Percentiles rank a stretch among this genome's conserved stretches.
Evolutionary conservation across 352 stramenopile species (phyloP).

Genomic region (Plasmopara halstedii): DNA sequence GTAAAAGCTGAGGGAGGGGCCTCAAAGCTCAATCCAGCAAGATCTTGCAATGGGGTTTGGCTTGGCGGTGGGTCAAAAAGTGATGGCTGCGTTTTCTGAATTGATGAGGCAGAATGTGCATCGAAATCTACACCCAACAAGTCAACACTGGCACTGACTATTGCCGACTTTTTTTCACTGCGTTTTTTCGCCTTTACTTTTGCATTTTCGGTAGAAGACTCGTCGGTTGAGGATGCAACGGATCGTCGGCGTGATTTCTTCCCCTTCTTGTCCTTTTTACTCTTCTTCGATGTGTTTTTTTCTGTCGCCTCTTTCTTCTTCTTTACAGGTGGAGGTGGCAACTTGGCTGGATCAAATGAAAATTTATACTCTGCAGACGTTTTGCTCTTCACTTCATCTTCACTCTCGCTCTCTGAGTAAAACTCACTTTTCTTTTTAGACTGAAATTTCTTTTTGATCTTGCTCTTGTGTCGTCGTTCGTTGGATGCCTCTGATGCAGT

Average conservation of each 20-base stretch:
- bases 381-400: conserved; percentile 22
- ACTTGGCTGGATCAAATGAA: conserved; percentile 45
- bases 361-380: conserved; percentile 29
- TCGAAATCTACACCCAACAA: conserved; percentile 47
- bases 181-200: conserved; percentile 28
- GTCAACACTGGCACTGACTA: conserved; percentile 28
- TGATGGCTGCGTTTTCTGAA: conserved; percentile 21
- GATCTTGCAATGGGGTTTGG: conserved; percentile 40
- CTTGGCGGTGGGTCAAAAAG: conserved; percentile 31
- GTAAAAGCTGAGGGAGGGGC: conserved; percentile 8
- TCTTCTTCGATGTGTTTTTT: conserved; percentile 17
- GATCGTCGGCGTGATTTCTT: conserved; percentile 34
- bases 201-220: conserved; percentile 21
- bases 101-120: conserved; percentile 3
- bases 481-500: conserved; percentile 27
- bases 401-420: conserved; percentile 32
- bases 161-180: conserved; percentile 13
- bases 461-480: conserved; percentile 13
- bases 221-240: conserved; percentile 33
- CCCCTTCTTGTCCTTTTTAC: conserved; percentile 19
- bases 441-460: conserved; percentile 31
- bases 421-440: conserved; percentile 24
- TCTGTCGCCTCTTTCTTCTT: conserved; percentile 16
- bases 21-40: conserved; percentile 45
- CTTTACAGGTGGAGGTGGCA: conserved; percentile 24